A percentile compares a stretch with the other conserved stretches of the same genome.
Evolutionary conservation across 305 asterid species (phyloP).

Genomic region (Fraxinus sp.): DNA sequence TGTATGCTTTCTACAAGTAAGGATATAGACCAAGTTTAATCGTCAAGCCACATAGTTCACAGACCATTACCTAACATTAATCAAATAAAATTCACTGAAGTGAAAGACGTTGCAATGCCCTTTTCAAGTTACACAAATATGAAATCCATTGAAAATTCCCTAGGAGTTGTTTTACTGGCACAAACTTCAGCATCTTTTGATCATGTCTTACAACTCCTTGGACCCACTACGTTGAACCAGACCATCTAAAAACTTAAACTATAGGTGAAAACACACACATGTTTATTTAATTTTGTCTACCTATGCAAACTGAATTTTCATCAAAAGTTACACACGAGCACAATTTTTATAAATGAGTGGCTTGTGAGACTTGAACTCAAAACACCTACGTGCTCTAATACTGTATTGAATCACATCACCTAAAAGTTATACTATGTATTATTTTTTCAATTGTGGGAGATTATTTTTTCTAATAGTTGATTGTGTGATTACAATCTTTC

Average conservation of each 20-base stretch:
- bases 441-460: too few relatives aligned
- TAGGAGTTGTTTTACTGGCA: too few relatives aligned
- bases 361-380: neutral
- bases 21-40: neutral
- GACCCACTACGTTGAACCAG: neutral
- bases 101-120: neutral
- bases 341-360: neutral
- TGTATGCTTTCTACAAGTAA: neutral
- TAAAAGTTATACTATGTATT: too few relatives aligned
- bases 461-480: too few relatives aligned
- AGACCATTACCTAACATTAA: slow-evolving; percentile 1
- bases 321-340: neutral
- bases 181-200: neutral
- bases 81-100: neutral
- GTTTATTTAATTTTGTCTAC: neutral
- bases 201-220: neutral
- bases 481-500: too few relatives aligned
- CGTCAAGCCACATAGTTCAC: slow-evolving; percentile 5
- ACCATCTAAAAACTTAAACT: neutral
- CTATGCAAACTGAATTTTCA: too few relatives aligned
- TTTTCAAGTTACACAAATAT: neutral
- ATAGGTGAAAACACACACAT: neutral
- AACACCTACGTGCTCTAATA: neutral
- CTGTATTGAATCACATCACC: neutral
- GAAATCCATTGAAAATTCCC: neutral